Percentiles rank a stretch among this genome's conserved stretches.
Conservation (phyloP, 441 rosid genomes). For the Mallotus japonicus region DNA sequence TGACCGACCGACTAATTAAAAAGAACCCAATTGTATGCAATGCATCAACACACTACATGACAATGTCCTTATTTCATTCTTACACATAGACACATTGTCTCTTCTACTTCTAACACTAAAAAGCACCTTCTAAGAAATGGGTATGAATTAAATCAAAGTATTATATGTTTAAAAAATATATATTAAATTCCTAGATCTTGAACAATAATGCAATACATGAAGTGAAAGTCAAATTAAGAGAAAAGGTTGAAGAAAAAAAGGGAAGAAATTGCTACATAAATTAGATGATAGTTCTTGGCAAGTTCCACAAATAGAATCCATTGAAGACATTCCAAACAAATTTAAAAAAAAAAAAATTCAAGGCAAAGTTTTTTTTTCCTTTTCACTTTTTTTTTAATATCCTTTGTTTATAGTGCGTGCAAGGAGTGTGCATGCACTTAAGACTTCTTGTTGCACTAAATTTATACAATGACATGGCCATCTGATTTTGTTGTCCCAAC, state of each 20-base stretch:
- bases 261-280: neutral
- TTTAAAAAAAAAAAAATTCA: neutral
- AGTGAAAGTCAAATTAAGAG: neutral
- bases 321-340: neutral
- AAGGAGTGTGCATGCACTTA: conserved; percentile 27
- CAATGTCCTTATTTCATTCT: neutral
- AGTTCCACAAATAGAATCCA: neutral
- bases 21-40: too few relatives aligned
- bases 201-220: too few relatives aligned
- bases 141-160: too few relatives aligned
- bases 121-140: too few relatives aligned
- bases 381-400: neutral
- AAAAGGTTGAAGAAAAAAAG: neutral
- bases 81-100: neutral
- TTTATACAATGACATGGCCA: conserved; percentile 7
- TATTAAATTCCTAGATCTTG: too few relatives aligned
- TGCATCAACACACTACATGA: neutral
- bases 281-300: neutral
- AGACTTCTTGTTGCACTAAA: neutral
- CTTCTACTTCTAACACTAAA: neutral
- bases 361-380: neutral
- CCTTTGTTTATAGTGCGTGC: too few relatives aligned
- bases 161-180: too few relatives aligned
- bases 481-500: conserved; percentile 29
- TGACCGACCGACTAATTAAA: too few relatives aligned